A percentile compares a stretch with the other conserved stretches of the same genome.
These are phyloP conservation scores for Tricholoma matsutake DNA, from an alignment of 768 basidiomycete genomes.

Conservation along the genomic window DNA sequence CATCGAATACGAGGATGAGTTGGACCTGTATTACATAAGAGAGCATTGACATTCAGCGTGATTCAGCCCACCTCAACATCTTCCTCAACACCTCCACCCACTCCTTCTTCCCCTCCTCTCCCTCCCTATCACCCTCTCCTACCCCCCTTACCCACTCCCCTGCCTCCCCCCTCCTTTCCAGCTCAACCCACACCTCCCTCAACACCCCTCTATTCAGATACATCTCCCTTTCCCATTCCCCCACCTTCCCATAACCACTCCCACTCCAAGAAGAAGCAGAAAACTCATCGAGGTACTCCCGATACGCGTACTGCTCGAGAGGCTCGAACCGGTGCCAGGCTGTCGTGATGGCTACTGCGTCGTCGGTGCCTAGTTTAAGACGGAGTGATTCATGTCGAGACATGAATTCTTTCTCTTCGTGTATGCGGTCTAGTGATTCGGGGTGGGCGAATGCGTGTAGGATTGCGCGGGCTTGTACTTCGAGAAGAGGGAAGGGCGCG, in stretches of 20 bases:
- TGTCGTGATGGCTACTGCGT: slow-evolving; percentile 42
- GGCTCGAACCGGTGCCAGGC: slow-evolving; percentile 53
- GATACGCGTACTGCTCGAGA: slow-evolving; percentile 64
- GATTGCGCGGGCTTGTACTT: slow-evolving; percentile 71
- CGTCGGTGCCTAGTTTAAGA: slow-evolving; percentile 23
- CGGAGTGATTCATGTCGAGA: slow-evolving; percentile 46
- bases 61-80: slow-evolving; percentile 29
- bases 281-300: slow-evolving; percentile 56
- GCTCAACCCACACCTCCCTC: slow-evolving; percentile 52
- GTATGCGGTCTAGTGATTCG: slow-evolving; percentile 41
- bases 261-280: slow-evolving; percentile 16
- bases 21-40: no score
- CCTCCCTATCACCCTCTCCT: slow-evolving; percentile 35
- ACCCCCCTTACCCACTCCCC: slow-evolving; percentile 62
- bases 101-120: slow-evolving; percentile 40
- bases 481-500: slow-evolving; percentile 72
- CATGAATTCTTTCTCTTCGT: slow-evolving; percentile 46
- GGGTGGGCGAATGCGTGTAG: slow-evolving; percentile 54
- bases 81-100: slow-evolving; percentile 52
- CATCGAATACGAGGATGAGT: no score
- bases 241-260: slow-evolving; percentile 27
- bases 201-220: slow-evolving; percentile 47
- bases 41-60: no score
- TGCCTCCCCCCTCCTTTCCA: slow-evolving; percentile 56
- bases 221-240: slow-evolving; percentile 57